Conservation (phyloP, 352 stramenopile species). For the Phytophthora podocarpi region DNA sequence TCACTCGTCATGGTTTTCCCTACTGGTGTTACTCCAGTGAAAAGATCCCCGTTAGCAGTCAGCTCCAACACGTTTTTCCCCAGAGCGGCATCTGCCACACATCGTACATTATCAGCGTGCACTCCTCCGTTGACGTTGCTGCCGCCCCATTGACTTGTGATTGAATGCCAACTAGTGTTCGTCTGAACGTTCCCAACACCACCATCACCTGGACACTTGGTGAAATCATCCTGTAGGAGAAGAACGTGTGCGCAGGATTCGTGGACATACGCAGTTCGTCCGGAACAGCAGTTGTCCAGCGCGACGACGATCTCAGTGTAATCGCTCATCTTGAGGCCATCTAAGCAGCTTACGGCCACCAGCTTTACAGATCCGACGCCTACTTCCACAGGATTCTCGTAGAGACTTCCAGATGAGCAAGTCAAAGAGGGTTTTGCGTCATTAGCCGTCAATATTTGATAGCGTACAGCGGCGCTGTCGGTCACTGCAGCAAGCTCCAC, state of each 20-base stretch:
- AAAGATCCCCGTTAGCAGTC: constrained; percentile 60
- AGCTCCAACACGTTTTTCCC: constrained; percentile 52
- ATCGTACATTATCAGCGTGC: constrained; percentile 55
- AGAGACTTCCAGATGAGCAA: constrained; percentile 36
- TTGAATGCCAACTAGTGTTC: constrained; percentile 41
- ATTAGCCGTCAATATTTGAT: constrained; percentile 24
- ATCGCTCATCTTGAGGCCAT: constrained; percentile 49
- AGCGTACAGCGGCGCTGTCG: constrained; percentile 28
- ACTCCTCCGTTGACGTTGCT: constrained; percentile 69
- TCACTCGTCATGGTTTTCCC: constrained; percentile 31
- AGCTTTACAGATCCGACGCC: constrained; percentile 30
- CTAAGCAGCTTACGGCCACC: constrained; percentile 61
- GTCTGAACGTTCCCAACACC: constrained; percentile 32
- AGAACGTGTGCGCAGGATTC: constrained; percentile 53
- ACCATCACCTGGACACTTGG: constrained; percentile 28
- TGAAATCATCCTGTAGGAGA: constrained; percentile 62
- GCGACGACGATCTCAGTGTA: constrained; percentile 36
- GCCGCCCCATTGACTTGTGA: constrained; percentile 67
- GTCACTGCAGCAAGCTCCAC: constrained; percentile 39
- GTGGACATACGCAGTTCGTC: constrained; percentile 42
- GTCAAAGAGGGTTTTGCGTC: constrained; percentile 19
- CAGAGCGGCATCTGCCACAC: constrained; percentile 26
- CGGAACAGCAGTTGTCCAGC: constrained; percentile 61
- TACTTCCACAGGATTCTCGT: constrained; percentile 38
- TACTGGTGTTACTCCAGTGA: constrained; percentile 36